phyloP scores from a whole-genome alignment of 805 yeast genomes.

The Myxozyma udenii region DNA sequence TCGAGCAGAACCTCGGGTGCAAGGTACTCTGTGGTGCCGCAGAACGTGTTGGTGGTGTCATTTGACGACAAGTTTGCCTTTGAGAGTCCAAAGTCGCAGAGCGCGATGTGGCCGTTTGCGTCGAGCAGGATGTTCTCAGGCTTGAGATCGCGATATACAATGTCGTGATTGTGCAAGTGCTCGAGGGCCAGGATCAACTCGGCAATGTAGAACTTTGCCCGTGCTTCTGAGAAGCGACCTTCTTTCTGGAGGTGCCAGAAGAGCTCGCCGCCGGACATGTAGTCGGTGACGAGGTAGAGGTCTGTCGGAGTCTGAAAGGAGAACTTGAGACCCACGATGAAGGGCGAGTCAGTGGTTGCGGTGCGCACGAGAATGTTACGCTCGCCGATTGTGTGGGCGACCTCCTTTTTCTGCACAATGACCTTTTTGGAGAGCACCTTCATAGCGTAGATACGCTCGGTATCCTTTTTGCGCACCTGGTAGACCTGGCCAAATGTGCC shows the following conservation, averaged over 20 bases:
- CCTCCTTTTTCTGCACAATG: slow-evolving; percentile 93
- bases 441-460: slow-evolving; percentile 93
- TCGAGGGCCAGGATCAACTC: slow-evolving; percentile 90
- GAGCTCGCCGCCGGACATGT: slow-evolving; percentile 97
- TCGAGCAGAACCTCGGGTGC: slow-evolving; percentile 96
- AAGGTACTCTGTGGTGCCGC: slow-evolving; percentile 96
- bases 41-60: slow-evolving; percentile 89
- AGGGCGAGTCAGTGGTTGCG: slow-evolving; percentile 82
- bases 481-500: slow-evolving; percentile 98
- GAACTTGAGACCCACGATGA: slow-evolving; percentile 92
- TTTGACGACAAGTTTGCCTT: slow-evolving; percentile 85
- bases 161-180: slow-evolving; percentile 91
- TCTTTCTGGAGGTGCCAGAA: slow-evolving; percentile 97
- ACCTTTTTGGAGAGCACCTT: slow-evolving; percentile 91
- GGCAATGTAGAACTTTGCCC: slow-evolving; percentile 96
- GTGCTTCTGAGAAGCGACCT: slow-evolving; percentile 86
- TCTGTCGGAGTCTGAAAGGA: slow-evolving; percentile 95
- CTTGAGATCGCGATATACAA: slow-evolving; percentile 93
- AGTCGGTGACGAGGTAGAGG: slow-evolving; percentile 89
- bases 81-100: slow-evolving; percentile 95
- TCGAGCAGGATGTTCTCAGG: slow-evolving; percentile 94
- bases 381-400: slow-evolving; percentile 97
- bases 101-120: slow-evolving; percentile 95
- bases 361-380: slow-evolving; percentile 91
- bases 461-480: slow-evolving; percentile 89